Evolutionary conservation across 495 filamentous ascomycete genomes (phyloP), one percentile per base, ranked within the genome.

Genomic region (Trichoderma gamsii): DNA sequence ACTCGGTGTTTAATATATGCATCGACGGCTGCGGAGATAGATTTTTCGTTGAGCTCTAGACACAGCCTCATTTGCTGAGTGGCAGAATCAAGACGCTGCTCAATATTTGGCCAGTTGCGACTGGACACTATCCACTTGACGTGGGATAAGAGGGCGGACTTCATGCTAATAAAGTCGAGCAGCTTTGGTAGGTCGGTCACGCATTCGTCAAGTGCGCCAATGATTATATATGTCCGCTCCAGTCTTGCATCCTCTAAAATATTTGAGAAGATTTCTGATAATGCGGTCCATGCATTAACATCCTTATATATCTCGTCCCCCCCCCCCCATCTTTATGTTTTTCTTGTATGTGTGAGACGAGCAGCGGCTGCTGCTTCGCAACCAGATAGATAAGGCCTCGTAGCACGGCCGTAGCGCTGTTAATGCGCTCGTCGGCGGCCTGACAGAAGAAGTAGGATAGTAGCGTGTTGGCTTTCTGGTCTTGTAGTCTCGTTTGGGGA

Each of bases 181-280:
- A 82, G 73, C 7, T 73, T 41, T 4, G 52, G 21, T 61, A 73
- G 67, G 44, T 71, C 76, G 12, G 43, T 65, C 9, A 68, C 70
- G 66, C 80, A 84, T 72, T 85, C 83, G 70, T 84, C 80, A 4
- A 85, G 77, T 4, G 81, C 82, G 70, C 85, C 82, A 51, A 85
- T 73, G 2, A 85, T 68, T 15, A 83, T 41, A 70, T 72, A 77
- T 0, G 74, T 70, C 0, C 1, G 49, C 0, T 68, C 21, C 13
- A 78, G 27, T 5, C 41, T 43, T 43, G 41, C 41, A 32, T 38
- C 67, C 16, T 74, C 52, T 49, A 81, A 49, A 25, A 82, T 76
- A 18, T 66, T 63, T 8, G 43, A 35, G 41, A 80, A 75, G 23
- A 80, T 73, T 8, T 72, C 61, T n/a, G 61, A 72, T 12, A 80